phyloP scores from a whole-genome alignment of 2,329 filamentous ascomycete genomes.

The Geosmithia flava region DNA sequence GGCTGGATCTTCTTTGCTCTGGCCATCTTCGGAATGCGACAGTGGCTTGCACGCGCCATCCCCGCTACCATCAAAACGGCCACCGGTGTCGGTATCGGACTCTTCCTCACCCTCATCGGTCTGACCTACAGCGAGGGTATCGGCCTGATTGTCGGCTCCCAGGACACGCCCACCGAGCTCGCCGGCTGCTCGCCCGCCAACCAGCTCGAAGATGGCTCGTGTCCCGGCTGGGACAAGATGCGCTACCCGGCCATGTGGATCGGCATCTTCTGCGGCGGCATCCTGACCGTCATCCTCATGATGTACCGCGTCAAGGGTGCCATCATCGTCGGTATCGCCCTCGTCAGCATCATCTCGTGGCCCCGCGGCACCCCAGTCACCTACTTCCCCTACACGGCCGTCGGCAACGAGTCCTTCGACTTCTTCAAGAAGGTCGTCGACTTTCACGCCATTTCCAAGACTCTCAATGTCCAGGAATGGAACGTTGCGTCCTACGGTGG shows the following conservation, averaged over 20 bases:
- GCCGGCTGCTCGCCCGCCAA: slow-evolving; percentile 52
- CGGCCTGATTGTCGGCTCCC: slow-evolving; percentile 60
- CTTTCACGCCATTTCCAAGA: slow-evolving; percentile 64
- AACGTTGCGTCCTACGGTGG: slow-evolving; percentile 53
- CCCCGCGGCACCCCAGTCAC: slow-evolving; percentile 64
- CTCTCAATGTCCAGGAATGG: slow-evolving; percentile 64
- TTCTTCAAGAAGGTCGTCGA: slow-evolving; percentile 84
- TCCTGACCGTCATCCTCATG: slow-evolving; percentile 70
- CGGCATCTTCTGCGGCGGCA: slow-evolving; percentile 75
- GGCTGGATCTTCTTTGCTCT: slow-evolving; percentile 75
- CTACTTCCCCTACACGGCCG: slow-evolving; percentile 62
- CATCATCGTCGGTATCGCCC: slow-evolving; percentile 69
- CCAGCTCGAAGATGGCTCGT: slow-evolving; percentile 37
- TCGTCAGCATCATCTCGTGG: slow-evolving; percentile 85
- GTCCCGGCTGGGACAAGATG: slow-evolving; percentile 59
- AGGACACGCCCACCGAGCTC: slow-evolving; percentile 56
- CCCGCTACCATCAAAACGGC: slow-evolving; percentile 78
- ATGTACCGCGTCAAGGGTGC: slow-evolving; percentile 80
- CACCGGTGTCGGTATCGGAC: slow-evolving; percentile 72
- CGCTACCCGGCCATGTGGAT: slow-evolving; percentile 76
- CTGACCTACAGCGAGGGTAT: slow-evolving; percentile 75
- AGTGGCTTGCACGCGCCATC: slow-evolving; percentile 78
- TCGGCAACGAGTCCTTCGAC: slow-evolving; percentile 61
- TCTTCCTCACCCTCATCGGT: slow-evolving; percentile 68
- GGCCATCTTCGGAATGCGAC: slow-evolving; percentile 68